Conservation (phyloP, 1,139 yeast genomes). For the Suhomyces maxii region DNA sequence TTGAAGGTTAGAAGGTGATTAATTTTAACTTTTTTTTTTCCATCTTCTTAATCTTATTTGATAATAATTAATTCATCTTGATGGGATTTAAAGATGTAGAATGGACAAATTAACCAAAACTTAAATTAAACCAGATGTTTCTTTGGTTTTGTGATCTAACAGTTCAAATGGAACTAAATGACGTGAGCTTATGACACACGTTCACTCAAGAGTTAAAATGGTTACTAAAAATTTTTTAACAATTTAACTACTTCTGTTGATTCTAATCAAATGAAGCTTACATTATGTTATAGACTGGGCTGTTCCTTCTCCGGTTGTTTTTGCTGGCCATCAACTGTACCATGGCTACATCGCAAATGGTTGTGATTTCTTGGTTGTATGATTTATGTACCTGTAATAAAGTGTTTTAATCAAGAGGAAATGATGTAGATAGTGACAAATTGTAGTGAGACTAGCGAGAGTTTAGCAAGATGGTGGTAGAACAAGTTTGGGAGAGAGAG, state of each 20-base stretch:
- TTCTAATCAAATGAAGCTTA: not conserved
- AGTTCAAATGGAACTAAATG: not conserved
- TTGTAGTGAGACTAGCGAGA: too few species aligned
- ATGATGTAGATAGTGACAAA: too few species aligned
- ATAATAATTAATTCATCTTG: not conserved
- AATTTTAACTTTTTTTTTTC: not conserved
- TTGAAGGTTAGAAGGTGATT: conserved; percentile 62
- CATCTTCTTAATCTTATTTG: conserved; percentile 5
- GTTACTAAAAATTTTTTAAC: too few species aligned
- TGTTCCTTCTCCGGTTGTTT: not conserved
- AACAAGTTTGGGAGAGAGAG: too few species aligned
- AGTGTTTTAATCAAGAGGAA: conserved; percentile 1
- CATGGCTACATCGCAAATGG: not conserved
- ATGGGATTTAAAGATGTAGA: not conserved
- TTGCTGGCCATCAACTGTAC: not conserved
- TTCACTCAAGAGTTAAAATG: too few species aligned
- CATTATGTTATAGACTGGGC: not conserved
- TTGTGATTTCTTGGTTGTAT: conserved; percentile 3
- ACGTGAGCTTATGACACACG: too few species aligned
- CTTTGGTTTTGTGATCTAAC: not conserved
- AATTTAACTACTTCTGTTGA: not conserved
- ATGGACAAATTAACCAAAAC: not conserved
- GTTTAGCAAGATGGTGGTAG: too few species aligned
- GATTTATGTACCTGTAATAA: conserved; percentile 2
- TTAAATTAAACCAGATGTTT: too few species aligned